Base-by-base conservation (phyloP, 768 basidiomycete genomes). In the Cyathus striatus region DNA sequence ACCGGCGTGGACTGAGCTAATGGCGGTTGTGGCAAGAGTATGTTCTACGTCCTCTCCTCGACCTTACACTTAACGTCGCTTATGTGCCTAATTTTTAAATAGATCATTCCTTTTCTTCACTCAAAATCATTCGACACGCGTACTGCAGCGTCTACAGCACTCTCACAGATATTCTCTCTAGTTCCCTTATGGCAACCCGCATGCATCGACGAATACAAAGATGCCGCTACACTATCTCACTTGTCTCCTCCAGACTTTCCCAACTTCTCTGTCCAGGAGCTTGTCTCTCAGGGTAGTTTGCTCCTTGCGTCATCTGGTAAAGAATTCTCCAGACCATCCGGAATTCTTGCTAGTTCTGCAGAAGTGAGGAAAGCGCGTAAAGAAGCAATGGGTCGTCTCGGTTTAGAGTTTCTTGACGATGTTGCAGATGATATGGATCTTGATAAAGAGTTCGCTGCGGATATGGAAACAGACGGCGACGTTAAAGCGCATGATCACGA, bases 71-170 rank as follows among this genome's bases (percentile, higher is more conserved):
- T 35, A 43, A 56, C 32, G 49, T 45, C 23, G 27, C 23, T 42
- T 27, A 38, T 38, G 23, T 47, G 26, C 47, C 34, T 59, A 12
- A n/a, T 37, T 12, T 18, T 18, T 3, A 10, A 13, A 20, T 18
- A 96, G 87, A 86, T 99, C 52, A 68, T 97, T 10, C 96, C 96
- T 4, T 92, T 78, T 59, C 72, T 98, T 2, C 87, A 89, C 58
- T 93, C 91, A 30, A 90, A 88, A 66, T 87, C 86, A n/a, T 83
- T 81, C 48, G 96, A 99, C 46, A 92, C 95, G 2, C 80, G 96
- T 34, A 79, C 82, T 2, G 92, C 96, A 0, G 91, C 92, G 0
- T 90, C 93, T 0, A 76, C 81, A 43, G 89, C 96, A 1, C 72
- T 98, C 34, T 90, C 90, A 0, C 83, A 90, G 40, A 89, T 98